Conservation (phyloP, 495 filamentous ascomycete genomes). For the Xylaria scruposa region DNA sequence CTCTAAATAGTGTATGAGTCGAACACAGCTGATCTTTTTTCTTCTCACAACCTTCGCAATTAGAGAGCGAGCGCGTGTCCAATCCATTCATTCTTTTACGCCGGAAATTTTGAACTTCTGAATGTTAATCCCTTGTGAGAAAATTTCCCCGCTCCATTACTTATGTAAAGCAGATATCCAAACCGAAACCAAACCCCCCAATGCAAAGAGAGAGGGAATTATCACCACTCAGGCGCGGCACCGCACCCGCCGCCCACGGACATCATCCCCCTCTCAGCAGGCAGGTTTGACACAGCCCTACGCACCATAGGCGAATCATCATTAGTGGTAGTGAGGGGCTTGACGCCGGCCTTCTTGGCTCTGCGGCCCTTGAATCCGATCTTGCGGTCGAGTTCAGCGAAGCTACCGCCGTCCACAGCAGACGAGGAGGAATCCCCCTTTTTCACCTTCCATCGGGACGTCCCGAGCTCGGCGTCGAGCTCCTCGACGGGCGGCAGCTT, state of each 20-base stretch:
- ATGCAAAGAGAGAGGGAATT: not conserved
- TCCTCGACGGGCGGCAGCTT: constrained; percentile 87
- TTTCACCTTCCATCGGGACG: constrained; percentile 81
- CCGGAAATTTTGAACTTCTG: not conserved
- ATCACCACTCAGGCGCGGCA: constrained; percentile 73
- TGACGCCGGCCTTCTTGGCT: constrained; percentile 45
- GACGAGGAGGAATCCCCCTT: constrained; percentile 67
- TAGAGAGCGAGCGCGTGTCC: not conserved
- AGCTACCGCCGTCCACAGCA: constrained; percentile 34
- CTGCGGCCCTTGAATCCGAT: constrained; percentile 50
- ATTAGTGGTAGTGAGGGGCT: constrained; percentile 53
- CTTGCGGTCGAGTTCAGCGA: constrained; percentile 73
- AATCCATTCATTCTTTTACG: not conserved
- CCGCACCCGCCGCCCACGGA: constrained; percentile 57
- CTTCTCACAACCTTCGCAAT: not conserved
- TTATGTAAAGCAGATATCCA: not conserved
- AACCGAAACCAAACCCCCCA: not conserved
- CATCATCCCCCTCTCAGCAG: constrained; percentile 36
- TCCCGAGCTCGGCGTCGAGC: constrained; percentile 82
- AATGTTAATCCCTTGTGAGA: not conserved
- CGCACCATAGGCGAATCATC: not conserved
- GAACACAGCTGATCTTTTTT: not conserved
- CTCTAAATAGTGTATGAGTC: not conserved
- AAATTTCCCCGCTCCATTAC: no score
- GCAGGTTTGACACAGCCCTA: not conserved